phyloP scores from a whole-genome alignment of 2,329 filamentous ascomycete species.

The Neonectria hederae region DNA sequence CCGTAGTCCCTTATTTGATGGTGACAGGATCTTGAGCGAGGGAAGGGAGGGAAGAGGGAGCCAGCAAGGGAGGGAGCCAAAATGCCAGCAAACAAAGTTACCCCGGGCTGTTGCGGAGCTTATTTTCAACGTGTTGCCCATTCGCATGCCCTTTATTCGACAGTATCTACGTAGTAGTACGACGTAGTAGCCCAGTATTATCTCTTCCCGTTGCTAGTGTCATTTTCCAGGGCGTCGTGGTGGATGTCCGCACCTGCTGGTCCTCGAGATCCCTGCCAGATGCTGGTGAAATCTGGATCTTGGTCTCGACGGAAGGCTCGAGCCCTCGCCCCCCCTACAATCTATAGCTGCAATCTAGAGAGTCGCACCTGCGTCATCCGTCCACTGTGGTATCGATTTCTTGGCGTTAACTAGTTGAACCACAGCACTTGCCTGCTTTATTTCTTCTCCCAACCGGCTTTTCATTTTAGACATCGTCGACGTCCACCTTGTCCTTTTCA shows the following conservation, averaged over 20 bases:
- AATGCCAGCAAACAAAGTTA: background rate
- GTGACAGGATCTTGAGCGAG: background rate
- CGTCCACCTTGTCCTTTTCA: background rate
- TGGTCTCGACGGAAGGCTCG: slow-evolving; percentile 12
- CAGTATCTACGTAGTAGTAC: too few species aligned
- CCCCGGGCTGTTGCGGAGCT: background rate
- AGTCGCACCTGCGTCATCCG: slow-evolving; percentile 38
- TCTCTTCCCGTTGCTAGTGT: slow-evolving; percentile 18
- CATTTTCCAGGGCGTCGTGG: slow-evolving; percentile 5
- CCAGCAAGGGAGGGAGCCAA: slow-evolving; percentile 3
- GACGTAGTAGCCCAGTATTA: background rate
- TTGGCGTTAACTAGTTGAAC: background rate
- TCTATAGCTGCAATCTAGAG: background rate
- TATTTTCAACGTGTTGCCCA: slow-evolving; percentile 2
- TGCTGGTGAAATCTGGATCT: slow-evolving; percentile 19
- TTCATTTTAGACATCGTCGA: background rate
- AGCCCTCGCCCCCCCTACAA: slow-evolving; percentile 1
- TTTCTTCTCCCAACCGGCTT: background rate
- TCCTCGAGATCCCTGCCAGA: slow-evolving; percentile 20
- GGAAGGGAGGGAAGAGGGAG: background rate
- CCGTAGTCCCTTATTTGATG: background rate
- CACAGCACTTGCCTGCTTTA: background rate
- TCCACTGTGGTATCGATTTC: background rate
- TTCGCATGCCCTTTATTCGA: background rate
- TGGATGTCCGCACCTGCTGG: slow-evolving; percentile 6